Evolutionary conservation across 2,329 filamentous ascomycete genomes (phyloP).

Genomic region (Phyllosticta citribraziliensis): DNA sequence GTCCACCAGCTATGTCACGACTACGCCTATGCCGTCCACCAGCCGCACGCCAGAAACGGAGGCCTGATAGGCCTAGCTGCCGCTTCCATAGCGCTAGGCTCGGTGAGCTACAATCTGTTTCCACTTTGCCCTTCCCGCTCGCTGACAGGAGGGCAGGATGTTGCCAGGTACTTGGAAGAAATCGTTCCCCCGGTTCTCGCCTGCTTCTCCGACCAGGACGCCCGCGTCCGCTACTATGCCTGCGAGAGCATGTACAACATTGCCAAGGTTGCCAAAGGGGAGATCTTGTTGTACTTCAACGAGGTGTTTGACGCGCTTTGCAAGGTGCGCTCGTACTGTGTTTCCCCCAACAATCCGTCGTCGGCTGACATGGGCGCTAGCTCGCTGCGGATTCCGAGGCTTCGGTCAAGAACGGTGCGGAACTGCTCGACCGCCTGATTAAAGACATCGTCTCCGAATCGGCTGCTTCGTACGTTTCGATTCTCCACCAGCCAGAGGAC

Average conservation of each 20-base stretch:
- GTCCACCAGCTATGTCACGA: conserved; percentile 96
- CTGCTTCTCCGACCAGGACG: conserved; percentile 97
- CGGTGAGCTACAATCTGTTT: conserved; percentile 49
- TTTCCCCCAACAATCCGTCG: background rate
- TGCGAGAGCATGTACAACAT: conserved; percentile 99
- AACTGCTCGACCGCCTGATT: conserved; percentile 84
- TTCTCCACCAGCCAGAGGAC: conserved; percentile 58
- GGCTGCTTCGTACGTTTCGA: conserved; percentile 85
- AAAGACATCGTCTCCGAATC: conserved; percentile 96
- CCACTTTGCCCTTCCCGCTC: background rate
- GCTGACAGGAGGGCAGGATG: conserved; percentile 50
- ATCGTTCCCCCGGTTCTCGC: conserved; percentile 95
- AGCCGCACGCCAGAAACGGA: conserved; percentile 91
- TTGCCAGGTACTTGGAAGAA: conserved; percentile 81
- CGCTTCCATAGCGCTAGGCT: conserved; percentile 86
- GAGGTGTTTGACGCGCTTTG: conserved; percentile 95
- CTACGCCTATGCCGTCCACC: conserved; percentile 93
- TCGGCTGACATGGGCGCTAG: conserved; percentile 38
- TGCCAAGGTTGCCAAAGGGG: conserved; percentile 95
- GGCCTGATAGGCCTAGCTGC: conserved; percentile 92
- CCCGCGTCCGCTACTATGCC: conserved; percentile 91
- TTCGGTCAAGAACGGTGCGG: conserved; percentile 95
- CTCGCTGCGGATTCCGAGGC: conserved; percentile 91
- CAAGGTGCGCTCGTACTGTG: conserved; percentile 50
- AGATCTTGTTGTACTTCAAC: conserved; percentile 96